These are phyloP conservation scores for Pleomassaria siparia DNA, from an alignment of 2,329 filamentous ascomycete species.

Conservation along the genomic window DNA sequence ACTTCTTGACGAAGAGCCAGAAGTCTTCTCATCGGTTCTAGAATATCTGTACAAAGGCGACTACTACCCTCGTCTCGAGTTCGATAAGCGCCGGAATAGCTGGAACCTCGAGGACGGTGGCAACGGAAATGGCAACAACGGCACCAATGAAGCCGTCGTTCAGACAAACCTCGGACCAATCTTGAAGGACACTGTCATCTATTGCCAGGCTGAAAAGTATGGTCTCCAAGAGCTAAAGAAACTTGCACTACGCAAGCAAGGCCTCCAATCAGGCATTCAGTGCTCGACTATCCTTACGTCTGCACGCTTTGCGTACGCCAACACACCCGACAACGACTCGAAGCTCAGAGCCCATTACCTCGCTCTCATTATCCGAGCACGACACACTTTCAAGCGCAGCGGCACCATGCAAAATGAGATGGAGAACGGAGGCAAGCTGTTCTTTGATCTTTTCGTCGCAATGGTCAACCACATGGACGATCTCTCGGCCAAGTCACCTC, in stretches of 20 bases:
- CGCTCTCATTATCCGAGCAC: constrained; percentile 84
- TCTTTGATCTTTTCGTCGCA: constrained; percentile 92
- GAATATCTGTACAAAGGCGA: constrained; percentile 95
- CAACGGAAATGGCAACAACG: constrained; percentile 41
- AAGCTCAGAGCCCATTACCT: constrained; percentile 89
- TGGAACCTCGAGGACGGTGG: constrained; percentile 76
- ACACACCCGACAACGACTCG: constrained; percentile 89
- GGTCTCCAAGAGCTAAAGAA: constrained; percentile 82
- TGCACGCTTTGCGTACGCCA: constrained; percentile 84
- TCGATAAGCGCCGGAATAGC: constrained; percentile 76
- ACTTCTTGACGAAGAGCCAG: constrained; percentile 82
- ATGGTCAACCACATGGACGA: constrained; percentile 79
- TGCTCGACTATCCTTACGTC: constrained; percentile 83
- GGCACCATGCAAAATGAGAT: constrained; percentile 96
- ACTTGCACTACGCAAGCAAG: constrained; percentile 83
- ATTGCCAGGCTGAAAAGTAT: constrained; percentile 85
- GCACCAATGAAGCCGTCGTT: constrained; percentile 52
- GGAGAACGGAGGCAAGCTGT: constrained; percentile 82
- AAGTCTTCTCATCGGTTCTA: constrained; percentile 86
- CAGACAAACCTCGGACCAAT: constrained; percentile 66
- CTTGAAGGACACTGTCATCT: constrained; percentile 86
- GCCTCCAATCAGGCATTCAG: constrained; percentile 80
- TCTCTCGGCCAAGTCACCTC: constrained; percentile 31
- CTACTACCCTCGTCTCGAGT: constrained; percentile 80
- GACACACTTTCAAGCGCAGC: constrained; percentile 87